Evolutionary conservation across 352 stramenopile species (phyloP).

Genomic region (Pythium biforme): DNA sequence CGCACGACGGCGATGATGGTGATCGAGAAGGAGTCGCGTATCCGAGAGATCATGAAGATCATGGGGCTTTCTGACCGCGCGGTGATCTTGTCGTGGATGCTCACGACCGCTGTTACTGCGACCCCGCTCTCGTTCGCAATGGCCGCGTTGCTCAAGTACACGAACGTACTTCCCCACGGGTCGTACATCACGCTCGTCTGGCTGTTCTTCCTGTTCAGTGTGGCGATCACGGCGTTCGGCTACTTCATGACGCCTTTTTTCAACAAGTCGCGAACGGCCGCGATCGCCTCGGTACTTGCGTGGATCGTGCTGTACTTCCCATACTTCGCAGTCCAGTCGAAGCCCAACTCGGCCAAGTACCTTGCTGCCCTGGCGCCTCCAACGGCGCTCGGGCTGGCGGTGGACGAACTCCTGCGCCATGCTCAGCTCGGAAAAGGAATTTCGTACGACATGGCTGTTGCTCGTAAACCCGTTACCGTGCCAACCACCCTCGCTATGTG

Average conservation of each 20-base stretch:
- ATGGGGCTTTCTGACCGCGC: conserved; percentile 83
- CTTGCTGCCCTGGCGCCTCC: conserved; percentile 49
- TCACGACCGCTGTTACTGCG: conserved; percentile 31
- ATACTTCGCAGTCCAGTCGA: conserved; percentile 55
- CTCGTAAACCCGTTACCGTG: conserved; percentile 42
- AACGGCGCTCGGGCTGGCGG: conserved; percentile 52
- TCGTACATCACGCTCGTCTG: conserved; percentile 27
- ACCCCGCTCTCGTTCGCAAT: conserved; percentile 24
- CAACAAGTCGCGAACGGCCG: conserved; percentile 59
- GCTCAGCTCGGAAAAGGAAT: conserved; percentile 57
- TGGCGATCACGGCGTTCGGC: conserved; percentile 58
- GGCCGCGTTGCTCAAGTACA: conserved; percentile 35
- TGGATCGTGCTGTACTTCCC: conserved; percentile 74
- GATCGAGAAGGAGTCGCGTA: conserved; percentile 89
- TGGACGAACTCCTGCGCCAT: conserved; percentile 53
- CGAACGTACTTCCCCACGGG: conserved; percentile 48
- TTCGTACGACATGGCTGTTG: conserved; percentile 44
- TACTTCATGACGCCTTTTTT: conserved; percentile 70
- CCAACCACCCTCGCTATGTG: conserved; percentile 49
- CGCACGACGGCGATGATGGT: conserved; percentile 87
- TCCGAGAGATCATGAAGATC: conserved; percentile 93
- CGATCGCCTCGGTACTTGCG: conserved; percentile 54
- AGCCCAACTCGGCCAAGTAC: conserved; percentile 43
- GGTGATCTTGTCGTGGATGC: conserved; percentile 66
- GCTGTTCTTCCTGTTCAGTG: conserved; percentile 59